Conservation (phyloP, 495 filamentous ascomycete species). For the Schizothecium vesticola region DNA sequence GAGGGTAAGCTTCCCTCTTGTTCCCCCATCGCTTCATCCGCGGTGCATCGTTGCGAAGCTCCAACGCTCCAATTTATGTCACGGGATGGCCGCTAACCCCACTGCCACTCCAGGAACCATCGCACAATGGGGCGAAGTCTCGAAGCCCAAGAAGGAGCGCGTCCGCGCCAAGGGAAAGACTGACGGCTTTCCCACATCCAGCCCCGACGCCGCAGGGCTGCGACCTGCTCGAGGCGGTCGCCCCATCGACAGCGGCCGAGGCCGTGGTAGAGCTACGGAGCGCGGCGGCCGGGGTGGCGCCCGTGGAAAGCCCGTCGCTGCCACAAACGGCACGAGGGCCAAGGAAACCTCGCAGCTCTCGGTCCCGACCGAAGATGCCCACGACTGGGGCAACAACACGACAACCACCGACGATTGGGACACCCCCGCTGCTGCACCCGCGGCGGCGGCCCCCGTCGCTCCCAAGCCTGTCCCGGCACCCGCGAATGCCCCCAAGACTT, state of each 20-base stretch:
- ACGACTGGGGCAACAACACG: conserved; percentile 35
- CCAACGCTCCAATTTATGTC: background rate
- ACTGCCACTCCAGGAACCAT: conserved; percentile 61
- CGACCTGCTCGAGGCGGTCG: conserved; percentile 56
- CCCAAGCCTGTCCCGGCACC: conserved; percentile 28
- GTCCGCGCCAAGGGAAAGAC: conserved; percentile 81
- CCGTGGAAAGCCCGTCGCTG: conserved; percentile 44
- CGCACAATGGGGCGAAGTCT: conserved; percentile 92
- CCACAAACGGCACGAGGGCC: conserved; percentile 44
- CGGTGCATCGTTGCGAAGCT: background rate
- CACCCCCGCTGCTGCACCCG: conserved; percentile 17
- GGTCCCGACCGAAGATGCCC: conserved; percentile 44
- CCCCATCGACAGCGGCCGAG: conserved; percentile 56
- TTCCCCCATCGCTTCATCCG: background rate
- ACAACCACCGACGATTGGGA: conserved; percentile 28
- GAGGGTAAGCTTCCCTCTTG: conserved; percentile 59
- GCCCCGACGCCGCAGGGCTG: conserved; percentile 43
- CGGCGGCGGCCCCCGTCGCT: conserved; percentile 20
- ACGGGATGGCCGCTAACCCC: conserved; percentile 7
- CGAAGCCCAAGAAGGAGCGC: conserved; percentile 83
- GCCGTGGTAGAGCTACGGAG: conserved; percentile 67
- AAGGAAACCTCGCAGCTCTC: conserved; percentile 47
- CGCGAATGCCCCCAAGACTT: conserved; percentile 41
- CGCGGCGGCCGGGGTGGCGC: conserved; percentile 65
- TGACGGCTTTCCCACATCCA: conserved; percentile 46